Percentiles rank a stretch among this genome's conserved stretches.
phyloP scores from a whole-genome alignment of 2,329 filamentous ascomycete species.

The Fusarium fracticaudum region DNA sequence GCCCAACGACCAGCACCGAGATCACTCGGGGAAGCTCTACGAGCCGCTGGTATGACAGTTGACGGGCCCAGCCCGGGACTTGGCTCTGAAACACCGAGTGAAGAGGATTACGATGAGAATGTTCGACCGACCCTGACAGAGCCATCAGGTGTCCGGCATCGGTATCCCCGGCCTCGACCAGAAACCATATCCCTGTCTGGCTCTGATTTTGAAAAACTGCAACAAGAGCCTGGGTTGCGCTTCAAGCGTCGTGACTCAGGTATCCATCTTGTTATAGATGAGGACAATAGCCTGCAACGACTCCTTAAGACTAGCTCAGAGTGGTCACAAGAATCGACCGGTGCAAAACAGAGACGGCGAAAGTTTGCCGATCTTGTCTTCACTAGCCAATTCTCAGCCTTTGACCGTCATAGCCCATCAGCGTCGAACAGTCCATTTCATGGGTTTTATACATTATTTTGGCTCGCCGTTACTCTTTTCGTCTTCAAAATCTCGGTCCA shows the following conservation, averaged over 20 bases:
- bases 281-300: constrained; percentile 44
- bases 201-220: constrained; percentile 5
- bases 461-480: constrained; percentile 74
- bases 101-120: constrained; percentile 58
- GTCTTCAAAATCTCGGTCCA: constrained; percentile 72
- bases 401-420: constrained; percentile 75
- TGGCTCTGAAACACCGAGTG: constrained; percentile 54
- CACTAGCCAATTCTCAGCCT: constrained; percentile 76
- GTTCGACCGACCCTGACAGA: constrained; percentile 42
- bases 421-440: constrained; percentile 76
- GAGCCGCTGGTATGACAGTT: constrained; percentile 36
- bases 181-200: constrained; percentile 18
- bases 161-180: constrained; percentile 4
- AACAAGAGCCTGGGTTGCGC: background rate
- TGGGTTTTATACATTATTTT: constrained; percentile 83
- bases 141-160: constrained; percentile 29
- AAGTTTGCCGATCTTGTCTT: constrained; percentile 68
- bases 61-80: constrained; percentile 36
- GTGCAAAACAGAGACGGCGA: constrained; percentile 23
- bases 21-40: constrained; percentile 45
- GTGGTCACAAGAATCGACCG: constrained; percentile 33
- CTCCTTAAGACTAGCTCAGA: constrained; percentile 41
- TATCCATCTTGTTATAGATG: constrained; percentile 42
- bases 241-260: constrained; percentile 40
- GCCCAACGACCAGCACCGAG: constrained; percentile 25